phyloP scores from a whole-genome alignment of 2,329 filamentous ascomycete species.

The Annulohypoxylon truncatum region DNA sequence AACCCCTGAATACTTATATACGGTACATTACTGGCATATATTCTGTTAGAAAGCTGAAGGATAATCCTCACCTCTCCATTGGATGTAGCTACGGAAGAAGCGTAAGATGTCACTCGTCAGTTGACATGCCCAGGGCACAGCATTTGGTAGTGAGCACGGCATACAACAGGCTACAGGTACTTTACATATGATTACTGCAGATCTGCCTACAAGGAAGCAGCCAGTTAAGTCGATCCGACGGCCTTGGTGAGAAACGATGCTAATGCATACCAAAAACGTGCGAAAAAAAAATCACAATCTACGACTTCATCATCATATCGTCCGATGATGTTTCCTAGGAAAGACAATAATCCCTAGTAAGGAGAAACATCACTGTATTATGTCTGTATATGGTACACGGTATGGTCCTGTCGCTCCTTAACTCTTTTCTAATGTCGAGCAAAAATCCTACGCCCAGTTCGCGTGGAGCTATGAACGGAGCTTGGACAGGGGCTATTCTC shows the following conservation, averaged over 20 bases:
- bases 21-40: background rate
- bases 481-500: slow-evolving; percentile 33
- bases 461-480: slow-evolving; percentile 36
- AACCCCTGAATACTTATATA: slow-evolving; percentile 8
- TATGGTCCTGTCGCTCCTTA: slow-evolving; percentile 24
- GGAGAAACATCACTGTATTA: slow-evolving; percentile 17
- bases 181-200: slow-evolving; percentile 33
- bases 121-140: slow-evolving; percentile 21
- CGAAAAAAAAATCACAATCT: slow-evolving; percentile 21
- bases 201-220: slow-evolving; percentile 29
- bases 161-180: slow-evolving; percentile 31
- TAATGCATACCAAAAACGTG: slow-evolving; percentile 37
- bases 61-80: slow-evolving; percentile 13
- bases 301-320: slow-evolving; percentile 27
- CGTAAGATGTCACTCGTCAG: slow-evolving; percentile 12
- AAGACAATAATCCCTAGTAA: slow-evolving; percentile 15
- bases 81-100: slow-evolving; percentile 27
- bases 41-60: background rate
- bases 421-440: slow-evolving; percentile 24
- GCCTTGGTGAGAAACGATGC: slow-evolving; percentile 28
- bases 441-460: slow-evolving; percentile 35
- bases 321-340: slow-evolving; percentile 19
- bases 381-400: slow-evolving; percentile 14
- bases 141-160: slow-evolving; percentile 26
- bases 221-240: slow-evolving; percentile 31